phyloP scores from a whole-genome alignment of 768 basidiomycete genomes.

The Leccinum arenicola region DNA sequence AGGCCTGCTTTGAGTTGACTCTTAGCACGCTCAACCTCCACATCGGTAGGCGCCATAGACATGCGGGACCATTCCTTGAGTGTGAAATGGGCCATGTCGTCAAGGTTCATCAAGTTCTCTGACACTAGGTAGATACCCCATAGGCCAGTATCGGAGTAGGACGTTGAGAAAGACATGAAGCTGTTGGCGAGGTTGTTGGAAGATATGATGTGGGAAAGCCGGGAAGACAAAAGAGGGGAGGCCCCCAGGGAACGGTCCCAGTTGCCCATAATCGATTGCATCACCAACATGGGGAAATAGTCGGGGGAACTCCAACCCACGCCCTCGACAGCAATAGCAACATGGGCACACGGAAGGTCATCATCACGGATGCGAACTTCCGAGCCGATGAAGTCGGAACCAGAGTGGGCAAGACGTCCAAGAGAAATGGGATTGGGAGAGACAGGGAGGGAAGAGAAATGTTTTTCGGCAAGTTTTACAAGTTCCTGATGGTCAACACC shows the following conservation, averaged over 20 bases:
- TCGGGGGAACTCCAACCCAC: slow-evolving; percentile 97
- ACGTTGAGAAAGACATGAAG: slow-evolving; percentile 99
- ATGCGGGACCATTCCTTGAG: slow-evolving; percentile 95
- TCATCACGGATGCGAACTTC: slow-evolving; percentile 97
- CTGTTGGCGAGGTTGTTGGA: slow-evolving; percentile 96
- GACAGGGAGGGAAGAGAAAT: slow-evolving; percentile 86
- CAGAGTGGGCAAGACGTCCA: slow-evolving; percentile 72
- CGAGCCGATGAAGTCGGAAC: slow-evolving; percentile 84
- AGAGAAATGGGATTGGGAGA: slow-evolving; percentile 88
- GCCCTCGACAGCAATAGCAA: slow-evolving; percentile 97
- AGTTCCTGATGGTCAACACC: slow-evolving; percentile 91
- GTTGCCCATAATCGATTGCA: slow-evolving; percentile 98
- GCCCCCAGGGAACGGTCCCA: slow-evolving; percentile 98
- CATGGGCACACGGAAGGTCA: slow-evolving; percentile 81
- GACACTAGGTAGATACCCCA: slow-evolving; percentile 98
- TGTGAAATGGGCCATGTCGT: slow-evolving; percentile 92
- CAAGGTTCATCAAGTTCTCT: slow-evolving; percentile 91
- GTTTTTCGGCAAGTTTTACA: slow-evolving; percentile 91
- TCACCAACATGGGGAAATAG: slow-evolving; percentile 99
- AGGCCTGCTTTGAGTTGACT: slow-evolving; percentile 96
- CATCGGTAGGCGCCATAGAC: slow-evolving; percentile 78
- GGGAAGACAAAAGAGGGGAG: slow-evolving; percentile 83
- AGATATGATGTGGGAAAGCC: slow-evolving; percentile 88
- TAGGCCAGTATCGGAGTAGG: slow-evolving; percentile 96
- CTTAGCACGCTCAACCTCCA: slow-evolving; percentile 96